phyloP scores from a whole-genome alignment of 768 basidiomycete genomes.

The Pulveroboletus ravenelii region DNA sequence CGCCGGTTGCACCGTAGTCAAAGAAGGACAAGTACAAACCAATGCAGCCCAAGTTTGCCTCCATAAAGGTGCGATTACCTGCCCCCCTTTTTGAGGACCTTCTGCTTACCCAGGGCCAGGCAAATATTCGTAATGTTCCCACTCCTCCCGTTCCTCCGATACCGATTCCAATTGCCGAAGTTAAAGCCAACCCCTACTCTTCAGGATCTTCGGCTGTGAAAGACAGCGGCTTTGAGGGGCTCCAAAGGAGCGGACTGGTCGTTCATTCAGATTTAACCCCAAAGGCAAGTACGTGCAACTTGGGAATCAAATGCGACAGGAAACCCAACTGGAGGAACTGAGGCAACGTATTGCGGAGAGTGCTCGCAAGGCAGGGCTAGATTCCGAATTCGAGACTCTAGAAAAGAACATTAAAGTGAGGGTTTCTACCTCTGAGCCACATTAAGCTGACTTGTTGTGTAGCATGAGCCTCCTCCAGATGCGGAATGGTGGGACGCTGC shows the following conservation, averaged over 20 bases:
- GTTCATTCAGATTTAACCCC: constrained; percentile 79
- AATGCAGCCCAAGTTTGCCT: constrained; percentile 98
- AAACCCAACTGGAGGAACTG: constrained; percentile 80
- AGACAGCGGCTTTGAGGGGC: constrained; percentile 70
- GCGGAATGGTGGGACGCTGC: constrained; percentile 98
- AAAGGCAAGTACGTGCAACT: constrained; percentile 88
- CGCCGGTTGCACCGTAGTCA: constrained; percentile 52
- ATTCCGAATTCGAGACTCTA: constrained; percentile 85
- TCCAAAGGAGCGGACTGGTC: constrained; percentile 64
- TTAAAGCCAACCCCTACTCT: constrained; percentile 73
- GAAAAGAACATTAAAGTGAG: constrained; percentile 85
- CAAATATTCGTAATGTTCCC: constrained; percentile 73
- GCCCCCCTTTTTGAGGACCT: neutral
- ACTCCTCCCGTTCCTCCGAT: constrained; percentile 49
- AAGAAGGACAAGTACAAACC: constrained; percentile 95
- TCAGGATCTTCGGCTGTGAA: constrained; percentile 42
- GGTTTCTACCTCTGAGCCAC: neutral
- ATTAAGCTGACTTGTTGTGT: constrained; percentile 4
- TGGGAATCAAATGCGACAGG: constrained; percentile 66
- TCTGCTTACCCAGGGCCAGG: constrained; percentile 33
- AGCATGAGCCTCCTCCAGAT: constrained; percentile 84
- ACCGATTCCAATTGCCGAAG: constrained; percentile 36
- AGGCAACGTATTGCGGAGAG: constrained; percentile 92
- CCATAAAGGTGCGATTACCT: constrained; percentile 63
- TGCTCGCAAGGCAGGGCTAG: constrained; percentile 89